These are phyloP conservation scores for Lathyrus sativus DNA, from an alignment of 306 rosid species.

Conservation along the genomic window DNA sequence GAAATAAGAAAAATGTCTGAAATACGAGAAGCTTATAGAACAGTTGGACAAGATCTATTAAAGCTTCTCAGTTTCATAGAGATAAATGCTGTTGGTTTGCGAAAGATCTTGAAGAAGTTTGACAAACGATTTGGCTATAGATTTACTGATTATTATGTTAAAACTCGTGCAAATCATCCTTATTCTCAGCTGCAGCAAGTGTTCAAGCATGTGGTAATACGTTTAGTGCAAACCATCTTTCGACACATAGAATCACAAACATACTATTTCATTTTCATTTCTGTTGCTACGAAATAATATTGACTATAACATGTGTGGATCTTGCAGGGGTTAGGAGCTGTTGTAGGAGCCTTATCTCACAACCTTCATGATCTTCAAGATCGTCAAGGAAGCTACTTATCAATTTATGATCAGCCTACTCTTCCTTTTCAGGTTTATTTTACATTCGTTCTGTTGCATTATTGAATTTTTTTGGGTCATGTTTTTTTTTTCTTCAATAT, in stretches of 20 bases:
- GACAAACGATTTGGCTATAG: slow-evolving; percentile 94
- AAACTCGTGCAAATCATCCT: slow-evolving; percentile 97
- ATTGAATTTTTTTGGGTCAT: slow-evolving; percentile 2
- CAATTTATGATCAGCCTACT: slow-evolving; percentile 85
- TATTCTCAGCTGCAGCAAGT: slow-evolving; percentile 99
- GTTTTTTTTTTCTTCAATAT: slow-evolving; percentile 24
- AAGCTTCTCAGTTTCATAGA: slow-evolving; percentile 87
- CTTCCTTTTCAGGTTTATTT: slow-evolving; percentile 83
- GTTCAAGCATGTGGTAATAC: slow-evolving; percentile 95
- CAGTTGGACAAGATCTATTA: slow-evolving; percentile 77
- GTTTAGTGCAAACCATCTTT: slow-evolving; percentile 35
- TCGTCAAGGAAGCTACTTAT: slow-evolving; percentile 92
- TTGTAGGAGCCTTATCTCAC: slow-evolving; percentile 96
- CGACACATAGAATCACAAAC: slow-evolving; percentile 1
- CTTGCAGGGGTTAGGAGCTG: slow-evolving; percentile 92
- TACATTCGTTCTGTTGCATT: slow-evolving; percentile 1
- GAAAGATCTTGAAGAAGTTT: slow-evolving; percentile 95
- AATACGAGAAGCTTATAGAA: slow-evolving; percentile 79
- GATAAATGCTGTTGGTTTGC: slow-evolving; percentile 93
- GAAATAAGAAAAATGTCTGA: slow-evolving; percentile 64
- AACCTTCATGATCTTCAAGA: slow-evolving; percentile 97
- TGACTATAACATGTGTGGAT: slow-evolving; percentile 37
- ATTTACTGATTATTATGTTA: slow-evolving; percentile 90
- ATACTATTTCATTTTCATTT: background rate
- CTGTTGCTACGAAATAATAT: slow-evolving; percentile 21